phyloP scores from a whole-genome alignment of 768 basidiomycete species.

The Termitomyces sp. region DNA sequence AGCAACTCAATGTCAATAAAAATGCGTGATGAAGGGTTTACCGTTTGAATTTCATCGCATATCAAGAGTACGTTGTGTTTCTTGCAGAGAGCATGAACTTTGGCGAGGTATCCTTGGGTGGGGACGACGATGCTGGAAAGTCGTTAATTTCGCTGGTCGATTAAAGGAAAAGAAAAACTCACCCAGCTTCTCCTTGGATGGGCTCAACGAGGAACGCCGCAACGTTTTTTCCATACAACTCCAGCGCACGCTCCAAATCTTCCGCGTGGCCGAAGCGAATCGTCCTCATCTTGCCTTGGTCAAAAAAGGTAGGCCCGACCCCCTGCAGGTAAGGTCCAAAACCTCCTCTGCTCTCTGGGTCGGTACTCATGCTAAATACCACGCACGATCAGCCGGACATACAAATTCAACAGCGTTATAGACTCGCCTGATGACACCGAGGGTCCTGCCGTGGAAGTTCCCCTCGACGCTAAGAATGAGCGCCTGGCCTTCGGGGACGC shows the following conservation, averaged over 20 bases:
- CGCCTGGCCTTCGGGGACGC: conserved; percentile 75
- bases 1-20: neutral
- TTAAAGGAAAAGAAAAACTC: conserved; percentile 18
- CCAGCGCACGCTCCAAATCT: conserved; percentile 79
- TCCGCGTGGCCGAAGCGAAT: conserved; percentile 84
- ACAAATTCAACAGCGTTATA: neutral
- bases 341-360: conserved; percentile 79
- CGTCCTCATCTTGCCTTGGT: conserved; percentile 43
- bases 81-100: conserved; percentile 80
- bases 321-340: conserved; percentile 89
- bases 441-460: conserved; percentile 94
- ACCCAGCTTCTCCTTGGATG: conserved; percentile 99
- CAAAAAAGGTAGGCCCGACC: conserved; percentile 75
- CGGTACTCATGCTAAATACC: conserved; percentile 78
- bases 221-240: conserved; percentile 72
- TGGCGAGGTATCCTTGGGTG: conserved; percentile 75
- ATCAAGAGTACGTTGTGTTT: conserved; percentile 93
- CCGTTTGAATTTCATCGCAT: conserved; percentile 98
- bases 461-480: conserved; percentile 81
- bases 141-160: neutral
- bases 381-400: conserved; percentile 4
- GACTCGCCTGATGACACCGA: conserved; percentile 74
- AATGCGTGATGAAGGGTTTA: conserved; percentile 26
- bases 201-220: conserved; percentile 97
- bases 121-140: conserved; percentile 84